These are phyloP conservation scores for Platanthera guangdongensis DNA, from an alignment of 106 monocot genomes.

Conservation along the genomic window DNA sequence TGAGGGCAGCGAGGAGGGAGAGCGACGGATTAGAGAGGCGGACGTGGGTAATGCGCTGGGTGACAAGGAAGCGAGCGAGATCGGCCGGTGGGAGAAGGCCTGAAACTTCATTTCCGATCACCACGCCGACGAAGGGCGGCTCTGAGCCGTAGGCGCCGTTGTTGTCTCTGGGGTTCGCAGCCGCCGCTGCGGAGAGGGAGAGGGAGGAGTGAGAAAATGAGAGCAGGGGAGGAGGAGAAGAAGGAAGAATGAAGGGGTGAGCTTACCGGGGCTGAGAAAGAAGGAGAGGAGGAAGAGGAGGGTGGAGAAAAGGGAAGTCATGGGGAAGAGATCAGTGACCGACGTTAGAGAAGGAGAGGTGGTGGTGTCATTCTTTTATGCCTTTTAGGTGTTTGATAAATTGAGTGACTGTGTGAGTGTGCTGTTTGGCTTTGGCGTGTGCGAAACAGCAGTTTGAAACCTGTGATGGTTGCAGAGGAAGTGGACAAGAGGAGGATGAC, in stretches of 20 bases:
- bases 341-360: background rate
- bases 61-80: slow-evolving; percentile 36
- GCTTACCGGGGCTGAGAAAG: slow-evolving; percentile 8
- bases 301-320: background rate
- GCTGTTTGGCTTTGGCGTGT: no score
- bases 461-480: background rate
- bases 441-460: background rate
- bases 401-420: background rate
- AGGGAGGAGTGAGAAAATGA: slow-evolving; percentile 9
- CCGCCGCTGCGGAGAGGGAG: slow-evolving; percentile 6
- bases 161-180: background rate
- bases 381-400: slow-evolving; percentile 4
- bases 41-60: slow-evolving; percentile 60
- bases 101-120: slow-evolving; percentile 52
- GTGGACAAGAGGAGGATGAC: background rate
- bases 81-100: slow-evolving; percentile 34
- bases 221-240: slow-evolving; percentile 14
- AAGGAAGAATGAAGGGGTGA: background rate
- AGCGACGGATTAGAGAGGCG: slow-evolving; percentile 59
- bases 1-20: slow-evolving; percentile 49
- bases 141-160: background rate
- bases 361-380: slow-evolving; percentile 2
- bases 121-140: slow-evolving; percentile 61
- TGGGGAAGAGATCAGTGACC: background rate
- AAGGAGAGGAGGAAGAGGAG: slow-evolving; percentile 1